phyloP scores from a whole-genome alignment of 257 asterid species.

The Scutellaria baicalensis region DNA sequence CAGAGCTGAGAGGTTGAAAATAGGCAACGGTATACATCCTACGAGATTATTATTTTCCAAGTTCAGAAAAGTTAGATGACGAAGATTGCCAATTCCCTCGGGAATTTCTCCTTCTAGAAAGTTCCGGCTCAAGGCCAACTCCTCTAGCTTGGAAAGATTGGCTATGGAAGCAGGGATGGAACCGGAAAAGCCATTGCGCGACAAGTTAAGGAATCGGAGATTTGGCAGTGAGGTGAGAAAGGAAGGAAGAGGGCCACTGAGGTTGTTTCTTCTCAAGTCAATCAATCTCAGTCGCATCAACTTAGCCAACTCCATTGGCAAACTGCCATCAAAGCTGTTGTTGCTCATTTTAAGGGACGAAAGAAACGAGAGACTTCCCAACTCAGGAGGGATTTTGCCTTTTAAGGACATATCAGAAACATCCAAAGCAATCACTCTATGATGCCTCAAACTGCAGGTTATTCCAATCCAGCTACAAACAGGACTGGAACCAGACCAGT shows the following conservation, averaged over 20 bases:
- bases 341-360: not conserved
- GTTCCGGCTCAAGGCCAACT: not conserved
- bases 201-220: slow-evolving; percentile 7
- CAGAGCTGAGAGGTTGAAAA: slow-evolving; percentile 18
- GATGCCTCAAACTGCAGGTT: slow-evolving; percentile 19
- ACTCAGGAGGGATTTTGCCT: slow-evolving; percentile 22
- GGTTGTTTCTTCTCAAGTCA: slow-evolving; percentile 8
- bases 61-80: not conserved
- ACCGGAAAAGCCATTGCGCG: slow-evolving; percentile 7
- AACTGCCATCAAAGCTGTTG: slow-evolving; percentile 21
- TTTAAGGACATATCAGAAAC: slow-evolving; percentile 13
- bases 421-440: slow-evolving; percentile 13
- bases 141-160: not conserved
- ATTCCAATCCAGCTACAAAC: slow-evolving; percentile 28
- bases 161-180: slow-evolving; percentile 4
- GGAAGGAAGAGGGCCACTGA: slow-evolving; percentile 22
- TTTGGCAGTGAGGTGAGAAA: slow-evolving; percentile 6
- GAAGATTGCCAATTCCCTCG: not conserved
- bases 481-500: slow-evolving; percentile 17
- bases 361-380: slow-evolving; percentile 34
- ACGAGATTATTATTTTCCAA: slow-evolving; percentile 6
- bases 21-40: slow-evolving; percentile 10
- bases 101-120: slow-evolving; percentile 9
- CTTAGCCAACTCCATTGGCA: slow-evolving; percentile 15
- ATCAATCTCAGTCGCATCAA: slow-evolving; percentile 6